phyloP scores from a whole-genome alignment of 441 rosid genomes.

The Kokia cookei region DNA sequence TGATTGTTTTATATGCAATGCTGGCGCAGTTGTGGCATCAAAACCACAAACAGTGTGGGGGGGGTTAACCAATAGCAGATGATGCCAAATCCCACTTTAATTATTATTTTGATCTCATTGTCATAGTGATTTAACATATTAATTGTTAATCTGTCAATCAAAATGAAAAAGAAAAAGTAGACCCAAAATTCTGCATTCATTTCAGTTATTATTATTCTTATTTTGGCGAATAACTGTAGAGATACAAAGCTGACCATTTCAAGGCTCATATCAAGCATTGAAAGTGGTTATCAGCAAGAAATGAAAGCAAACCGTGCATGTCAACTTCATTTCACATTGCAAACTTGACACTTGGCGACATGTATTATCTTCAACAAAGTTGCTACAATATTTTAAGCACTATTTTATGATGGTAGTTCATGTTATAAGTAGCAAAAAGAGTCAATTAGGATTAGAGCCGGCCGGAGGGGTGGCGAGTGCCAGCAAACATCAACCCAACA shows the following conservation, averaged over 20 bases:
- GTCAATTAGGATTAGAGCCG: no score
- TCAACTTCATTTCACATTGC: neutral
- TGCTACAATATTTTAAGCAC: neutral
- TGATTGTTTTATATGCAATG: neutral
- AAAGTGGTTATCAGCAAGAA: neutral
- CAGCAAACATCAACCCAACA: no score
- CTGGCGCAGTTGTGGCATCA: constrained; percentile 28
- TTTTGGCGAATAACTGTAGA: constrained; percentile 2
- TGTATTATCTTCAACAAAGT: neutral
- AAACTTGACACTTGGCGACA: neutral
- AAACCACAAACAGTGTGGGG: constrained; percentile 24
- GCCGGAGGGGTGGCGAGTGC: no score
- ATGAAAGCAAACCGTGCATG: neutral
- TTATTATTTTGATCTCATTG: constrained; percentile 16
- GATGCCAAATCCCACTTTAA: constrained; percentile 44
- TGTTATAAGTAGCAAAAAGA: no score
- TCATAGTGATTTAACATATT: constrained; percentile 18
- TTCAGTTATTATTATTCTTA: neutral
- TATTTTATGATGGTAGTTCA: neutral
- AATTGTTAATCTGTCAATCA: constrained; percentile 6
- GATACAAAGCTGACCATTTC: neutral
- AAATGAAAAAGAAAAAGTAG: constrained; percentile 10
- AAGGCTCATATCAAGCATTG: constrained; percentile 5
- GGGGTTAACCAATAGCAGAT: constrained; percentile 20
- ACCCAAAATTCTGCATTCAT: neutral